These are phyloP conservation scores for Aspergillus bertholletiae DNA, from an alignment of 495 filamentous ascomycete species.

Conservation along the genomic window DNA sequence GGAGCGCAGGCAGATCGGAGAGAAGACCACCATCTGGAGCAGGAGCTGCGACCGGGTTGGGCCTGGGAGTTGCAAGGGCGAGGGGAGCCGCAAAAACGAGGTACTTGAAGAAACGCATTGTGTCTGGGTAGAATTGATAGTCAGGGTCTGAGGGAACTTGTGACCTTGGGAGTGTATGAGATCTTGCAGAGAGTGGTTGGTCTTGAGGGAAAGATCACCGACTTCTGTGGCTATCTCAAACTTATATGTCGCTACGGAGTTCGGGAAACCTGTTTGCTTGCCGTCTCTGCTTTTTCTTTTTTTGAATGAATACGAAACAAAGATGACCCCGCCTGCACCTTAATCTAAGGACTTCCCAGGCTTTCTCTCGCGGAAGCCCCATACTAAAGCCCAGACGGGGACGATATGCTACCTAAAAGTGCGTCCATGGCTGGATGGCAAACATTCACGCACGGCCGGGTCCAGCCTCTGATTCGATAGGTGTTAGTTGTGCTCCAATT, in stretches of 20 bases:
- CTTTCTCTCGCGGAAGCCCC: not conserved
- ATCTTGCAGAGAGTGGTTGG: not conserved
- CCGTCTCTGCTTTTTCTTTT: too few species aligned
- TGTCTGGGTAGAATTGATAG: slow-evolving; percentile 2
- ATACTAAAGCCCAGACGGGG: not conserved
- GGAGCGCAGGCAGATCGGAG: slow-evolving; percentile 20
- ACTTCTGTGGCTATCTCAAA: not conserved
- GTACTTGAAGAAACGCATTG: slow-evolving; percentile 27
- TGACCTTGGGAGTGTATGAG: not conserved
- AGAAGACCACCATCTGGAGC: slow-evolving; percentile 23
- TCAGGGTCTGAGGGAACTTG: not conserved
- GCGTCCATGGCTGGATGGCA: not conserved
- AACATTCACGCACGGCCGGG: not conserved
- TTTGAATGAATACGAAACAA: not conserved
- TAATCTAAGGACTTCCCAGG: not conserved
- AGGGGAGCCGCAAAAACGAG: slow-evolving; percentile 29
- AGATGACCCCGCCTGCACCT: not conserved
- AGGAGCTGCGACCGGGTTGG: slow-evolving; percentile 26
- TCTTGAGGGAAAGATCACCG: not conserved
- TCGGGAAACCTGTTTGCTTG: not conserved
- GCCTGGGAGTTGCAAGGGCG: slow-evolving; percentile 32
- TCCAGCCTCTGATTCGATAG: not conserved
- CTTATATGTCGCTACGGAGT: not conserved
- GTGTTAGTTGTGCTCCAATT: slow-evolving; percentile 1
- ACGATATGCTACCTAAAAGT: not conserved